Percentiles rank a stretch among this genome's conserved stretches.
Conservation (phyloP, 305 asterid genomes). For the Solanum hybrid region DNA sequence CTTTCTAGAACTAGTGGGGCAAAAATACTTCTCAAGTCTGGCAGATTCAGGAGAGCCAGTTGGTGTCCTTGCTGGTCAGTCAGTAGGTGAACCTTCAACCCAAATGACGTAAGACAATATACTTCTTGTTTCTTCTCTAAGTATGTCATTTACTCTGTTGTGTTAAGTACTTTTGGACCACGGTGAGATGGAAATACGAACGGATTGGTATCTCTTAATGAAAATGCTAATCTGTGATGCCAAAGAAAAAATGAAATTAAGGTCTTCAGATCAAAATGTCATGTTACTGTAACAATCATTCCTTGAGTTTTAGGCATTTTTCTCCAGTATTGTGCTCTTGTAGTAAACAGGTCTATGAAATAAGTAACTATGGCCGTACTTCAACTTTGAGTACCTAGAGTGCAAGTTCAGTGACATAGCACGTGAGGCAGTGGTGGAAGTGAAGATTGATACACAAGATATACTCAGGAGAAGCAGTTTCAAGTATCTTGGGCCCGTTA, state of each 20-base stretch:
- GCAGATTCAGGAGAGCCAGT: conserved; percentile 95
- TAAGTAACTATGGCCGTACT: background rate
- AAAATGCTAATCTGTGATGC: background rate
- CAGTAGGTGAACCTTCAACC: conserved; percentile 97
- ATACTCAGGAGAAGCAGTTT: background rate
- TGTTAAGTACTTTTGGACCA: background rate
- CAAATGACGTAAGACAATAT: conserved; percentile 88
- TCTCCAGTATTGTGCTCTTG: background rate
- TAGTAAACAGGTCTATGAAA: background rate
- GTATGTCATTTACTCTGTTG: background rate
- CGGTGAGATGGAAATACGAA: background rate
- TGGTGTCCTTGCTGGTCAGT: conserved; percentile 98
- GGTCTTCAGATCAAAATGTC: background rate
- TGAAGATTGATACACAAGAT: background rate
- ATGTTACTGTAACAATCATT: background rate
- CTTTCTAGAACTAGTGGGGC: conserved; percentile 58
- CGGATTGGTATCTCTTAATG: background rate
- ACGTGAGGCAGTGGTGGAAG: background rate
- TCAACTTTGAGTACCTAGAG: background rate
- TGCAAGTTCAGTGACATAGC: background rate
- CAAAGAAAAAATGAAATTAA: background rate
- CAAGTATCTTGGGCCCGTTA: background rate
- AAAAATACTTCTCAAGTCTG: conserved; percentile 80
- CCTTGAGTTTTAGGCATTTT: background rate
- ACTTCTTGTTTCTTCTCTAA: conserved; percentile 9